Conservation (phyloP, 2,329 filamentous ascomycete species). For the Fusarium begoniae region DNA sequence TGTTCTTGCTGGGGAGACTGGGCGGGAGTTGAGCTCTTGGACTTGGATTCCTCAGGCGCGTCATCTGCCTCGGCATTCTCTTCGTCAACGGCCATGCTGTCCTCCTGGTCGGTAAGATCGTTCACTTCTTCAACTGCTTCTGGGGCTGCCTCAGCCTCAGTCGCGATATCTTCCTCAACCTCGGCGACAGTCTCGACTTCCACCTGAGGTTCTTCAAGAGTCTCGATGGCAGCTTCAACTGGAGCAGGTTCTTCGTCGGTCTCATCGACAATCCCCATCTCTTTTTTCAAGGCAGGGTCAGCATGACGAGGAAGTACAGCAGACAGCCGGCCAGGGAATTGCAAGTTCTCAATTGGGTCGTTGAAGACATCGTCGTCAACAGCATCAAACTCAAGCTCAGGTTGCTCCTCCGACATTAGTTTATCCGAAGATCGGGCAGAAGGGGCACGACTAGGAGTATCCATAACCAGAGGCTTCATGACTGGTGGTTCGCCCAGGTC, state of each 20-base stretch:
- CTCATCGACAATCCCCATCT: slow-evolving; percentile 46
- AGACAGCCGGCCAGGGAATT: slow-evolving; percentile 58
- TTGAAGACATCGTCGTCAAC: slow-evolving; percentile 46
- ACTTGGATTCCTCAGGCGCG: slow-evolving; percentile 2
- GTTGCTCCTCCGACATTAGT: slow-evolving; percentile 49
- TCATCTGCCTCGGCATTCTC: slow-evolving; percentile 18
- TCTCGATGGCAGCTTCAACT: neutral
- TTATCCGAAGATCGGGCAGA: slow-evolving; percentile 47
- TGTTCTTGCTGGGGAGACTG: slow-evolving; percentile 27
- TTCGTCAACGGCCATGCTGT: slow-evolving; percentile 42
- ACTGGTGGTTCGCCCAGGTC: slow-evolving; percentile 44
- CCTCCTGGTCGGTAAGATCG: slow-evolving; percentile 27
- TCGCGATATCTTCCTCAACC: neutral
- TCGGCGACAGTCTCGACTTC: neutral
- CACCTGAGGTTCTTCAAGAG: neutral
- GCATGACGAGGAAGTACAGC: slow-evolving; percentile 55
- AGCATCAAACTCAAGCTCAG: slow-evolving; percentile 34
- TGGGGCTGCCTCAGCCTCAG: neutral
- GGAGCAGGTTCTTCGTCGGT: slow-evolving; percentile 10
- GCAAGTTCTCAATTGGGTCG: slow-evolving; percentile 48
- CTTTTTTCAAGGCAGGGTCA: slow-evolving; percentile 51
- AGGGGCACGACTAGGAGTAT: slow-evolving; percentile 42
- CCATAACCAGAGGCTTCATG: slow-evolving; percentile 50
- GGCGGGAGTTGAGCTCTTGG: slow-evolving; percentile 4
- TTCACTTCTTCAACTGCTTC: slow-evolving; percentile 14